phyloP scores from a whole-genome alignment of 805 yeast species.

The Yamadazyma phyllophila region DNA sequence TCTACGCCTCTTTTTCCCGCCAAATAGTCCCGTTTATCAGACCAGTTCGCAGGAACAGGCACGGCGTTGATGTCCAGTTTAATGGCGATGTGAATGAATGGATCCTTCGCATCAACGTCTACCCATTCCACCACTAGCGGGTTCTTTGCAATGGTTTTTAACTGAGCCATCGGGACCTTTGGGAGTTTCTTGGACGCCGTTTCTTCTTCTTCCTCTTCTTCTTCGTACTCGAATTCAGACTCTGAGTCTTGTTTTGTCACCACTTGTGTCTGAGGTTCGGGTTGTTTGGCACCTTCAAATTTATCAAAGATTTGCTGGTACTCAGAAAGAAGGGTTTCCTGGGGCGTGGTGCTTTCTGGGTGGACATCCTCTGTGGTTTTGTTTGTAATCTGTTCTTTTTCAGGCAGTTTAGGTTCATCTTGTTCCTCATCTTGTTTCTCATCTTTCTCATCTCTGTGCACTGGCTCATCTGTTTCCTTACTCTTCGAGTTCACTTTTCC shows the following conservation, averaged over 20 bases:
- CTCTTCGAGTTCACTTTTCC: neutral
- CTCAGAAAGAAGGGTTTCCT: neutral
- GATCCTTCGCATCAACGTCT: constrained; percentile 83
- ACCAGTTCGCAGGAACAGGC: constrained; percentile 87
- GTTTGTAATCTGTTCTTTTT: no score
- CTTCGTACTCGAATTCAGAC: constrained; percentile 9
- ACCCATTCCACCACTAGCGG: constrained; percentile 86
- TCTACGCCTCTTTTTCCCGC: constrained; percentile 64
- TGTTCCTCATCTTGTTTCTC: no score
- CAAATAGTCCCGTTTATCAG: constrained; percentile 68
- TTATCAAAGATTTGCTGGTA: constrained; percentile 3
- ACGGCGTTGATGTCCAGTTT: constrained; percentile 66
- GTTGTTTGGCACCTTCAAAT: neutral
- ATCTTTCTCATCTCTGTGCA: no score
- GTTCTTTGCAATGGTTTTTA: constrained; percentile 56
- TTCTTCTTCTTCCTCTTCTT: constrained; percentile 24
- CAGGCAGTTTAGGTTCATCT: no score
- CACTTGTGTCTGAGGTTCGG: neutral
- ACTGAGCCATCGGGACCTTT: constrained; percentile 62
- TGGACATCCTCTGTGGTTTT: no score
- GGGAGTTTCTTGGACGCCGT: constrained; percentile 52
- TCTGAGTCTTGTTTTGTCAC: constrained; percentile 1
- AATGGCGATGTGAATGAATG: constrained; percentile 59
- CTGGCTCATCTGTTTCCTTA: no score
- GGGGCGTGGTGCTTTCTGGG: neutral